A percentile compares a stretch with the other conserved stretches of the same genome.
phyloP scores from a whole-genome alignment of 2,329 filamentous ascomycete genomes.

The Lasiodiplodia sp. region DNA sequence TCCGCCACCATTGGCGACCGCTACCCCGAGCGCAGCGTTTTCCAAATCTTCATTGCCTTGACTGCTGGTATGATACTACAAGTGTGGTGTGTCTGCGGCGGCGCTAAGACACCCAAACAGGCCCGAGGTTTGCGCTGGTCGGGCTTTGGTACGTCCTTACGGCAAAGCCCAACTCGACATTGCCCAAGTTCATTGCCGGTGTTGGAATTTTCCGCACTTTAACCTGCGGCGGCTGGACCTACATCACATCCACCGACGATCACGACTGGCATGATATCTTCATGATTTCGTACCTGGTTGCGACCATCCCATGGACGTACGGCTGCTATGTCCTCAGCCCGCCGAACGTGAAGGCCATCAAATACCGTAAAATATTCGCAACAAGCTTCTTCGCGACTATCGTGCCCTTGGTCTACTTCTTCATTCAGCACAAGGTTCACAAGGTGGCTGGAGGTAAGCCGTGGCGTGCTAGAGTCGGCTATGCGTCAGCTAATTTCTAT shows the following conservation, averaged over 20 bases:
- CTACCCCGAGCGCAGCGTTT: slow-evolving; percentile 95
- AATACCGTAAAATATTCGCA: slow-evolving; percentile 86
- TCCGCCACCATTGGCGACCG: slow-evolving; percentile 97
- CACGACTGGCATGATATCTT: slow-evolving; percentile 99
- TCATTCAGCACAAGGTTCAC: slow-evolving; percentile 98
- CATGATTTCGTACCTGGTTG: slow-evolving; percentile 97
- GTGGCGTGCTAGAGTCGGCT: slow-evolving; percentile 68
- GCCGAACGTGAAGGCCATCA: slow-evolving; percentile 80
- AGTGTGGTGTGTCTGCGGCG: slow-evolving; percentile 6
- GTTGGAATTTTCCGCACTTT: slow-evolving; percentile 87
- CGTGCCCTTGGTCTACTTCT: slow-evolving; percentile 91
- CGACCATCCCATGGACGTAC: slow-evolving; percentile 92
- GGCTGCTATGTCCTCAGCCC: slow-evolving; percentile 90
- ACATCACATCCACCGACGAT: slow-evolving; percentile 96
- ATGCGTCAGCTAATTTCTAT: slow-evolving; percentile 1
- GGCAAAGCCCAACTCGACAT: slow-evolving; percentile 72
- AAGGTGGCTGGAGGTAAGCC: slow-evolving; percentile 85
- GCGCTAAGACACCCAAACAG: slow-evolving; percentile 52
- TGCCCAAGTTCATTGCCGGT: slow-evolving; percentile 82
- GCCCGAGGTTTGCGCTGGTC: slow-evolving; percentile 89
- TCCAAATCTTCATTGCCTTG: slow-evolving; percentile 96
- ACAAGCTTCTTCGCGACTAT: slow-evolving; percentile 88
- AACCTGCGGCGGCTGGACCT: slow-evolving; percentile 97
- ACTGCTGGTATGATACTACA: slow-evolving; percentile 73
- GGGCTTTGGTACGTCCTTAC: slow-evolving; percentile 92